Evolutionary conservation across 1,139 yeast genomes (phyloP).

Genomic region (Suhomyces chickasaworum): DNA sequence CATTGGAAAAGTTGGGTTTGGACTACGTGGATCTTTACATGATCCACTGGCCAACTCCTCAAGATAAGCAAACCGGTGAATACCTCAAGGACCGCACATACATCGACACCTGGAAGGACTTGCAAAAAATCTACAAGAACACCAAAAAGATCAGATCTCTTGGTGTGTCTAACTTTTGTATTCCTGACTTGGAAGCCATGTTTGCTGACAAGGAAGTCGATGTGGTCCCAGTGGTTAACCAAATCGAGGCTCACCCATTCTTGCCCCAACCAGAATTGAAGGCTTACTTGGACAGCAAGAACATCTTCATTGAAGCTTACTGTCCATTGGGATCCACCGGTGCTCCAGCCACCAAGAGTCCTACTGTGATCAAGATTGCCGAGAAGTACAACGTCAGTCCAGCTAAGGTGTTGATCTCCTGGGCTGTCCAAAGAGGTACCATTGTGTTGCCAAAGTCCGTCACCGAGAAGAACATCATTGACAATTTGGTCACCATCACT

Average conservation of each 20-base stretch:
- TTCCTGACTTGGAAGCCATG: constrained; percentile 51
- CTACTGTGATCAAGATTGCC: constrained; percentile 53
- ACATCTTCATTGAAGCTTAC: constrained; percentile 69
- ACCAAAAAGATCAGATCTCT: constrained; percentile 65
- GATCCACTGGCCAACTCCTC: constrained; percentile 84
- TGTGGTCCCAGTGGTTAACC: constrained; percentile 69
- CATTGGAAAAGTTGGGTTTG: constrained; percentile 66
- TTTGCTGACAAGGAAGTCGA: constrained; percentile 52
- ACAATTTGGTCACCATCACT: constrained; percentile 55
- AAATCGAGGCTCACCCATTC: constrained; percentile 74
- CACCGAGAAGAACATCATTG: constrained; percentile 57
- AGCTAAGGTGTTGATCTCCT: constrained; percentile 66
- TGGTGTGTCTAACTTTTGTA: constrained; percentile 79
- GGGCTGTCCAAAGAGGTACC: constrained; percentile 72
- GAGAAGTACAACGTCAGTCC: constrained; percentile 55
- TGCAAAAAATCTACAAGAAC: constrained; percentile 59
- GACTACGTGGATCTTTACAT: constrained; percentile 84
- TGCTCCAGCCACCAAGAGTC: constrained; percentile 62
- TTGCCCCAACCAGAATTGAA: constrained; percentile 69
- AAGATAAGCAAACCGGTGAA: constrained; percentile 38
- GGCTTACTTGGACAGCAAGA: constrained; percentile 53
- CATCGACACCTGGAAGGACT: constrained; percentile 66
- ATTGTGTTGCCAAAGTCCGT: constrained; percentile 76
- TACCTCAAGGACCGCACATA: constrained; percentile 23
- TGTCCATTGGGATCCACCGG: constrained; percentile 77